Conservation (phyloP, 2,329 filamentous ascomycete species). For the Nothophaeocryptopus gaeumannii region DNA sequence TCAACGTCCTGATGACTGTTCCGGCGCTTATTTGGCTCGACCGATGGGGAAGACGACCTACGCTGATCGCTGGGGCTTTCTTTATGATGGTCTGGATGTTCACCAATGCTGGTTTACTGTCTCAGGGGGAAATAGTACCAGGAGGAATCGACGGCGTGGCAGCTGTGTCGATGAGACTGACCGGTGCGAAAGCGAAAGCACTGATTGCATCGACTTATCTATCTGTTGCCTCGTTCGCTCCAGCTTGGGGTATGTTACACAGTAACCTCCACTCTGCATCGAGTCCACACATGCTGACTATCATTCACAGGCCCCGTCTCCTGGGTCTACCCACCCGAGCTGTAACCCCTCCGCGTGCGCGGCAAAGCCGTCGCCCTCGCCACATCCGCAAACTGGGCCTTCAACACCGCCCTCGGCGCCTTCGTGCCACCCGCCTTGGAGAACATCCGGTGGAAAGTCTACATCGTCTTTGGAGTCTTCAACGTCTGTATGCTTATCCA, state of each 20-base stretch:
- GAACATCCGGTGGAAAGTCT: constrained; percentile 58
- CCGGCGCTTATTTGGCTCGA: constrained; percentile 74
- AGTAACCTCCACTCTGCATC: too few relatives aligned
- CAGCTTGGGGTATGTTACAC: constrained; percentile 52
- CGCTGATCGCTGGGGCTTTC: constrained; percentile 61
- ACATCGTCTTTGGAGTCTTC: constrained; percentile 74
- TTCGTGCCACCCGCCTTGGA: constrained; percentile 59
- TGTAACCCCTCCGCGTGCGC: constrained; percentile 61
- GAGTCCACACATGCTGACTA: too few relatives aligned
- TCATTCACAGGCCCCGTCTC: constrained; percentile 43
- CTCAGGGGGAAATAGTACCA: constrained; percentile 49
- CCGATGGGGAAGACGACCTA: constrained; percentile 67
- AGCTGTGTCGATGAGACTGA: constrained; percentile 43
- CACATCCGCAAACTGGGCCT: constrained; percentile 61
- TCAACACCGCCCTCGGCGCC: constrained; percentile 55
- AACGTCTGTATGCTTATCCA: constrained; percentile 67
- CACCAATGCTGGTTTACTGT: constrained; percentile 60
- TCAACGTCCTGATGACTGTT: constrained; percentile 76
- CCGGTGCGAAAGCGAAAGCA: constrained; percentile 40
- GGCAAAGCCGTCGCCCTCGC: constrained; percentile 62
- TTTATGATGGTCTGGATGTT: constrained; percentile 65
- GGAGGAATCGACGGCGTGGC: constrained; percentile 40
- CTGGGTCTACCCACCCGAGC: constrained; percentile 52
- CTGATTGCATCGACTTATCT: constrained; percentile 70
- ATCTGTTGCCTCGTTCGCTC: constrained; percentile 67